Base-by-base conservation (phyloP, 2,329 filamentous ascomycete genomes). In the Phoma sp. region DNA sequence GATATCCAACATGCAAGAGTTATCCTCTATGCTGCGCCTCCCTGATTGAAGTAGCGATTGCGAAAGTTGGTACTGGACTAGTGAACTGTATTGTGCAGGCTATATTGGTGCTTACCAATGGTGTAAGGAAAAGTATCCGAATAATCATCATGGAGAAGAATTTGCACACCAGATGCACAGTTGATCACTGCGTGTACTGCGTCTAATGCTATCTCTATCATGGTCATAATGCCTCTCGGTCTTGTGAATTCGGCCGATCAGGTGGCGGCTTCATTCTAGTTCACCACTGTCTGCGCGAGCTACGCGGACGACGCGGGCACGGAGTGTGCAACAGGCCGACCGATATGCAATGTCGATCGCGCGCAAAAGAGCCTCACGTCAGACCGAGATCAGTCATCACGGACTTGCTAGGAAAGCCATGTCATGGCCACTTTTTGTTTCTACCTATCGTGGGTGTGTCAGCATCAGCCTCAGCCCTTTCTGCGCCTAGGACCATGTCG, bases 401-500 rank as follows among this genome's bases (percentile, higher is more conserved):
- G 9, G 7, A 1, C 3, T 13, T 33, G 32, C 32, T 25, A 25
- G 35, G 46, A 44, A 37, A 35, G 41, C 52, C 52, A 50, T 37
- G 54, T 8, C 18, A n/a, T 7, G 7, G 8, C 13, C 13, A 32
- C 27, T 54, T 49, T 38, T 33, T 14, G 27, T 49, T 44, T 45
- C 32, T 14, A 49, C 32, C 14, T 24, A 5, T n/a, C 3, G 3
- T 22, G 7, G 2, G 35, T 45, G 23, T 37, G 57, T 59, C 52
- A 59, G 57, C 52, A 25, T 47, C 48, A 52, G 57, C 47, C 51
- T 40, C 42, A 47, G 44, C 39, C 11, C 14, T 33, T 36, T 32
- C 42, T n/a, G 32, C 7, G 33, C 37, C 25, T 18, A 37, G 24
- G 38, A 23, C 8, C 25, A 4, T 5, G 11, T 13, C 5, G 35